Percentiles rank a stretch among this genome's conserved stretches.
Conservation (phyloP, 2,329 filamentous ascomycete species). For the Botrytis elliptica region DNA sequence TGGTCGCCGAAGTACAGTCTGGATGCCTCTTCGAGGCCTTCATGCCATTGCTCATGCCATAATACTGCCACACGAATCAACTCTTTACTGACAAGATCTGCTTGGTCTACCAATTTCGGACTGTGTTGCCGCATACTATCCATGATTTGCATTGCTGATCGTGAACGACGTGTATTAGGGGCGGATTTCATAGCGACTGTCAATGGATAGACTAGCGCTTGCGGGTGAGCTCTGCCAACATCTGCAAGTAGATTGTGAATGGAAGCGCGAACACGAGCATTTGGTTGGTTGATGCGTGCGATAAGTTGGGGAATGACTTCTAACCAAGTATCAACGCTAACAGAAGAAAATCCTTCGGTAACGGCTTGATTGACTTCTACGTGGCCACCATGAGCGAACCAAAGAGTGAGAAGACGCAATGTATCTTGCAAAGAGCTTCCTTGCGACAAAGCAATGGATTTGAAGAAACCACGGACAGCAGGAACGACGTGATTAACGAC, state of each 20-base stretch:
- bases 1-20: slow-evolving; percentile 96
- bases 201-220: slow-evolving; percentile 93
- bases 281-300: slow-evolving; percentile 94
- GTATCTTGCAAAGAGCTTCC: slow-evolving; percentile 96
- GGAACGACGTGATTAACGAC: slow-evolving; percentile 89
- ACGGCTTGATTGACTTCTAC: slow-evolving; percentile 85
- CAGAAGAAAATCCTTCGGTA: slow-evolving; percentile 83
- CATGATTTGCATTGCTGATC: slow-evolving; percentile 92
- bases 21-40: slow-evolving; percentile 94
- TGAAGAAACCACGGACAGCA: slow-evolving; percentile 94
- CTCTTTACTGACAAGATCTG: slow-evolving; percentile 91
- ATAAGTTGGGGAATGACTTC: slow-evolving; percentile 98
- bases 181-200: slow-evolving; percentile 96
- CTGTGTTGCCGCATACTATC: slow-evolving; percentile 97
- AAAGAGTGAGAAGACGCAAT: slow-evolving; percentile 84
- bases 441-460: slow-evolving; percentile 87
- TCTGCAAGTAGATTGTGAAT: slow-evolving; percentile 92
- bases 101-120: slow-evolving; percentile 87
- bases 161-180: slow-evolving; percentile 77
- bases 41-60: slow-evolving; percentile 99
- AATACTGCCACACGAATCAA: slow-evolving; percentile 94
- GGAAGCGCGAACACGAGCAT: slow-evolving; percentile 79
- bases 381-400: slow-evolving; percentile 92
- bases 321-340: slow-evolving; percentile 97
- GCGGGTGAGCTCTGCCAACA: slow-evolving; percentile 90